phyloP scores from a whole-genome alignment of 2,329 filamentous ascomycete species.

The Ophiostoma novo-ulmi region DNA sequence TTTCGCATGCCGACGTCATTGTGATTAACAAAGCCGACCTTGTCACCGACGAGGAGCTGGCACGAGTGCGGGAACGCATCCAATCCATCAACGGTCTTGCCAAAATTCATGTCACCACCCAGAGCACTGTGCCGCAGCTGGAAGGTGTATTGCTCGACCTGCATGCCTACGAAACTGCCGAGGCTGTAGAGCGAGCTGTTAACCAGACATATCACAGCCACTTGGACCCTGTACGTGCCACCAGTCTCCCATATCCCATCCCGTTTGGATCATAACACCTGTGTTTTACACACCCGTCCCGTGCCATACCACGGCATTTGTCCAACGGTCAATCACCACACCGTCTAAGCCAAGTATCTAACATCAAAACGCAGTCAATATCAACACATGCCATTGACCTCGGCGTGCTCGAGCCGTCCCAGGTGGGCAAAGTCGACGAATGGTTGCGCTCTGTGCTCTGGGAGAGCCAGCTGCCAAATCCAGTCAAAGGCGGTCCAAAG shows the following conservation, averaged over 20 bases:
- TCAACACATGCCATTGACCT: conserved; percentile 72
- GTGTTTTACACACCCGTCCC: neutral
- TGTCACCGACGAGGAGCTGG: conserved; percentile 64
- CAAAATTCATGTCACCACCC: conserved; percentile 73
- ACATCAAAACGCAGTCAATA: conserved; percentile 57
- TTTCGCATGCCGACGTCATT: conserved; percentile 92
- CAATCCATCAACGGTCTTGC: conserved; percentile 85
- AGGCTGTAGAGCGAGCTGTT: conserved; percentile 61
- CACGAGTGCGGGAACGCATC: conserved; percentile 65
- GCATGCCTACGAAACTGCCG: conserved; percentile 84
- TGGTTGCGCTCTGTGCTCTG: conserved; percentile 84
- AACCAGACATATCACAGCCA: conserved; percentile 73
- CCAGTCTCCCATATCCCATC: too few relatives aligned
- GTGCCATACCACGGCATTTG: neutral
- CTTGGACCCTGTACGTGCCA: conserved; percentile 65
- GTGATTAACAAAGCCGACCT: conserved; percentile 92
- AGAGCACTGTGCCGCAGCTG: conserved; percentile 72
- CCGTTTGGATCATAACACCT: neutral
- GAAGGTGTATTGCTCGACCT: conserved; percentile 85
- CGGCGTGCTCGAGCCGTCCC: conserved; percentile 50
- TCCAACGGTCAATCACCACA: neutral
- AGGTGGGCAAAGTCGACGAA: conserved; percentile 62
- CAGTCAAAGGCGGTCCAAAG: conserved; percentile 12
- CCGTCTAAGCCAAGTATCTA: neutral
- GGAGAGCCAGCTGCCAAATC: conserved; percentile 60